These are phyloP conservation scores for Hyphopichia pseudoburtonii DNA, from an alignment of 1,139 yeast genomes.

Conservation along the genomic window DNA sequence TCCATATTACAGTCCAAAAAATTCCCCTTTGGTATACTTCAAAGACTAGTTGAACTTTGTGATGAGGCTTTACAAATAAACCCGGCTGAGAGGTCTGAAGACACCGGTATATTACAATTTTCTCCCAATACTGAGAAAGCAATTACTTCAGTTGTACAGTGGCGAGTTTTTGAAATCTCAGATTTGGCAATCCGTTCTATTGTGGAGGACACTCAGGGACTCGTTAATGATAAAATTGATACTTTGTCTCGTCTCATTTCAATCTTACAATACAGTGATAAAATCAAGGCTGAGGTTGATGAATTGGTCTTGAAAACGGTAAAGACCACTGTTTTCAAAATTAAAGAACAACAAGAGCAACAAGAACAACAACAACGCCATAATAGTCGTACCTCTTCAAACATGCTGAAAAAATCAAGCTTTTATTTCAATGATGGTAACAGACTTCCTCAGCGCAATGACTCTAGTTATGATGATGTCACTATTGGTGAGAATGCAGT, in stretches of 20 bases:
- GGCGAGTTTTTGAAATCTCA: slow-evolving; percentile 57
- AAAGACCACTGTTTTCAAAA: slow-evolving; percentile 58
- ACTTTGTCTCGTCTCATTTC: slow-evolving; percentile 76
- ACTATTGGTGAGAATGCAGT: not conserved
- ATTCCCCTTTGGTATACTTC: slow-evolving; percentile 70
- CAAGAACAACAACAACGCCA: slow-evolving; percentile 13
- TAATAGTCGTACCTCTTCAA: slow-evolving; percentile 2
- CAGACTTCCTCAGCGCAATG: not conserved
- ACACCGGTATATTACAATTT: slow-evolving; percentile 33
- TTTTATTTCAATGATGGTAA: slow-evolving; percentile 1
- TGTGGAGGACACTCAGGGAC: slow-evolving; percentile 64
- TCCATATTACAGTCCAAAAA: slow-evolving; percentile 30
- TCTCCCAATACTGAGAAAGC: slow-evolving; percentile 75
- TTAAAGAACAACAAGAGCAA: slow-evolving; percentile 39
- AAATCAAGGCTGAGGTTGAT: slow-evolving; percentile 81
- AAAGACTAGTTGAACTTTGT: slow-evolving; percentile 63
- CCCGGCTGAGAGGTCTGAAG: slow-evolving; percentile 47
- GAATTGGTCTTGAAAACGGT: slow-evolving; percentile 66
- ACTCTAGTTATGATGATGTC: not conserved
- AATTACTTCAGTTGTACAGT: slow-evolving; percentile 53
- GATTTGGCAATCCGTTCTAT: slow-evolving; percentile 65
- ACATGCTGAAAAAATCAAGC: slow-evolving; percentile 3
- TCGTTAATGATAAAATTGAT: slow-evolving; percentile 69
- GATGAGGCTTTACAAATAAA: slow-evolving; percentile 76
- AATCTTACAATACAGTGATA: slow-evolving; percentile 74